Evolutionary conservation across 768 basidiomycete species (phyloP), one percentile per base, ranked within the genome.

Genomic region (Pulveroboletus sp.): DNA sequence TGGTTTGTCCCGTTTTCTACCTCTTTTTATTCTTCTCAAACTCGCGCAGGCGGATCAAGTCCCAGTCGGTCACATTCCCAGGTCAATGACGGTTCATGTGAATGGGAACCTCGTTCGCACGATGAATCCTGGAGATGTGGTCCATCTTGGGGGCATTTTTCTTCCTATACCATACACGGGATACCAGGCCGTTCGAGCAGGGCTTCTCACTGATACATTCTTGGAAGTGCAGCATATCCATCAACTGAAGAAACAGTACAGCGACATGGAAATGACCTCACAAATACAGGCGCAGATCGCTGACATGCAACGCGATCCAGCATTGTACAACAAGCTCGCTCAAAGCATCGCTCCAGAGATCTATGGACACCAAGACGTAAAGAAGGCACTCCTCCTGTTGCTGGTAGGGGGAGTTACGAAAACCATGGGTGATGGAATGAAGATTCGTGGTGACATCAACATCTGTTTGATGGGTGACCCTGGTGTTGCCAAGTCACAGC

Each of bases 401-500:
- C 79, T 99, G 13, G 92, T 99, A 24, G 97, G 97, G 11, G 97
- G 97, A 33, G 94, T 94, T 2, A 97, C 92, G 38, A 99, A 99
- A 72, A 76, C 81, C 32, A 92, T 94, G 67, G 90, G 90, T 6
- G 97, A 99, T 62, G 97, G 97, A 13, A 93, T 99, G 92, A 97
- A 91, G 70, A 98, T 99, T 64, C 82, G 97, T 63, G 97, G 97
- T 24, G 97, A 98, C 68, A 76, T 99, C 71, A 99, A 99, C 60
- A 75, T 99, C 16, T 99, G 97, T 69, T 70, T 99, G 36, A 99
- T 99, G 97, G 97, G 97, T 58, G 97, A 99, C 69, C 97, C 97
- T 44, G 97, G 97, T 82, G 95, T 98, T 43, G 94, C 94, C 47
- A 99, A 99, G 67, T 97, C 94, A 13, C 97, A 99, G 63, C 66